Conservation (phyloP, 495 filamentous ascomycete species). For the Aspergillus nanangensis region DNA sequence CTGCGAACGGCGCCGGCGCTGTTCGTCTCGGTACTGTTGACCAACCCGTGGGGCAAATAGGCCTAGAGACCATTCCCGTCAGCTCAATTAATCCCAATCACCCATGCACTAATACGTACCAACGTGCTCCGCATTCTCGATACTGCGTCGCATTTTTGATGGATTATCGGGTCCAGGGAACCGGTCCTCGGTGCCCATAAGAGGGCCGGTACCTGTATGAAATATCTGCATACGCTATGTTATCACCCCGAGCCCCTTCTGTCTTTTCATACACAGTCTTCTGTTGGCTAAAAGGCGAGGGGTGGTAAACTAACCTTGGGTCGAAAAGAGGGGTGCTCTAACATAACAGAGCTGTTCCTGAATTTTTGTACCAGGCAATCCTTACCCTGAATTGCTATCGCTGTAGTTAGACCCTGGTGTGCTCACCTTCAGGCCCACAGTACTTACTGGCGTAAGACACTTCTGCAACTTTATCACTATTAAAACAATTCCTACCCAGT, state of each 20-base stretch:
- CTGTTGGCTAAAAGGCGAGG: too few species aligned
- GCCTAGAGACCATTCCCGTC: slow-evolving; percentile 29
- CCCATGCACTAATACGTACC: slow-evolving; percentile 49
- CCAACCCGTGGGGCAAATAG: slow-evolving; percentile 69
- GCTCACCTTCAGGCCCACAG: slow-evolving; percentile 9
- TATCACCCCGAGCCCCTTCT: not conserved
- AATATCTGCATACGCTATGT: slow-evolving; percentile 33
- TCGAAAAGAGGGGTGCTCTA: slow-evolving; percentile 72
- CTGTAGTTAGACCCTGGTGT: slow-evolving; percentile 13
- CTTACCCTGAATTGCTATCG: slow-evolving; percentile 78
- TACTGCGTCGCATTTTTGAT: slow-evolving; percentile 78
- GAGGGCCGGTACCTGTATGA: slow-evolving; percentile 37
- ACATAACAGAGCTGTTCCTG: slow-evolving; percentile 92
- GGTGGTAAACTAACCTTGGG: slow-evolving; percentile 73
- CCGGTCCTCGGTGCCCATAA: slow-evolving; percentile 55
- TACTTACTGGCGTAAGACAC: slow-evolving; percentile 88
- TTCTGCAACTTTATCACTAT: slow-evolving; percentile 80
- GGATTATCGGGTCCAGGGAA: slow-evolving; percentile 79
- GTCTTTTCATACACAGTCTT: too few species aligned
- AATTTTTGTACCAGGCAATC: slow-evolving; percentile 92
- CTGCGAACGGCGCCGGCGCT: slow-evolving; percentile 71
- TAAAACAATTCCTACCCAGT: slow-evolving; percentile 64
- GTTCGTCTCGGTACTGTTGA: slow-evolving; percentile 69
- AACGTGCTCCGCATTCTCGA: slow-evolving; percentile 81
- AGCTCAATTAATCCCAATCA: not conserved